A percentile compares a stretch with the other conserved stretches of the same genome.
These are phyloP conservation scores for Yamadazyma dendronema DNA, from an alignment of 1,139 yeast species.

Conservation along the genomic window DNA sequence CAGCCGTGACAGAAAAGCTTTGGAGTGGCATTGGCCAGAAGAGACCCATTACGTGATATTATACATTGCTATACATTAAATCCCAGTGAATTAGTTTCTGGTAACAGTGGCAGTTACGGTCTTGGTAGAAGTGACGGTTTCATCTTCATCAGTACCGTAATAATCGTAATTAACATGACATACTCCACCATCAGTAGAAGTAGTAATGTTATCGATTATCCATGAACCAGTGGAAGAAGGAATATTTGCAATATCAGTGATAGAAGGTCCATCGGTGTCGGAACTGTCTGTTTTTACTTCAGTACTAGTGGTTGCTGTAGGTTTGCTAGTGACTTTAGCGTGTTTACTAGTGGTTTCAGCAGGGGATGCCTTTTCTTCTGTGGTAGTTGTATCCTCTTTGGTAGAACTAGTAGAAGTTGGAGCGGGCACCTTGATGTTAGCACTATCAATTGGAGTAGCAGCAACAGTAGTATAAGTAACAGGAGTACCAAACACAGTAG, in stretches of 20 bases:
- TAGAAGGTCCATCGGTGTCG: constrained; percentile 25
- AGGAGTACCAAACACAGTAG: constrained; percentile 42
- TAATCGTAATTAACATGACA: constrained; percentile 46
- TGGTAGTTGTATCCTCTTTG: constrained; percentile 6
- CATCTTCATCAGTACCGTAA: constrained; percentile 30
- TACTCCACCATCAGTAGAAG: constrained; percentile 33
- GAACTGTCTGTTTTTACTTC: constrained; percentile 8
- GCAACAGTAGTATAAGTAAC: constrained; percentile 40
- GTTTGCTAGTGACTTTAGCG: constrained; percentile 8
- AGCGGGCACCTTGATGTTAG: constrained; percentile 11
- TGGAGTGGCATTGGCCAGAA: too few species aligned
- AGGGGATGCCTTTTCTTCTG: constrained; percentile 8
- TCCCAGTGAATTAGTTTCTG: constrained; percentile 12
- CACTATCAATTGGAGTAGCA: constrained; percentile 29
- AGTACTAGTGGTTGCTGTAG: constrained; percentile 9
- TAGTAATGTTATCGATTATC: constrained; percentile 37
- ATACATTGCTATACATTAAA: constrained; percentile 6
- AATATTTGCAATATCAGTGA: constrained; percentile 27
- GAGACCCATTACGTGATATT: neutral
- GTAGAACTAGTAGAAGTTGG: constrained; percentile 2
- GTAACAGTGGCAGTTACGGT: constrained; percentile 42
- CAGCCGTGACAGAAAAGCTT: too few species aligned
- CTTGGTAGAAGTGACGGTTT: constrained; percentile 36
- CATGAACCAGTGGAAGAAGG: constrained; percentile 39
- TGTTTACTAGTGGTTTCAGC: constrained; percentile 11